Base-by-base conservation (phyloP, 805 yeast genomes). In the Yamadazyma endophytica region DNA sequence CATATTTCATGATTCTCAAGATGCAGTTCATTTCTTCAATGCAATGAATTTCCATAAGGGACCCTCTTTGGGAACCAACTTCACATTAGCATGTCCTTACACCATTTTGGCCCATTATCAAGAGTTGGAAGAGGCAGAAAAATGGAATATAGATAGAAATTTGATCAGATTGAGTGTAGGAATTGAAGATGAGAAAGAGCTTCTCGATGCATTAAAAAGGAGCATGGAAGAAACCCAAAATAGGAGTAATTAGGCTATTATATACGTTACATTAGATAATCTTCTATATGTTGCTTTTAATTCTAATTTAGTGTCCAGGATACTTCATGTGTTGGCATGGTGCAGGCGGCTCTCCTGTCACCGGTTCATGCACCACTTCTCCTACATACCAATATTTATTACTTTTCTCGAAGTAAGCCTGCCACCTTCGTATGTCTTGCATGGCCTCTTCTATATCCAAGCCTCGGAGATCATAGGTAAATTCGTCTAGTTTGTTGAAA, bases 61-160 rank as follows among this genome's bases (percentile, higher is more conserved):
- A 2, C 96, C 96, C 3, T 81, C 92, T 11, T 68, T 88, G 43
- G 96, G 96, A 9, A 86, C 96, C 0, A 88, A 84, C 58, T 85
- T 86, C 61, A 82, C 95, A 0, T 64, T 88, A 45, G 88, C 88
- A 4, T 88, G 95, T 52, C 96, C 97, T 6, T 89, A 89, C 57
- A 73, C 95, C 5, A 74, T 89, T 28, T 65, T 89, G 37, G 95
- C 95, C 3, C 96, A 88, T 54, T 86, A 77, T 55, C 70, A 68
- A 33, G 96, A 88, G 55, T 60, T 87, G 35, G 90, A 85, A 37
- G 87, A 79, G 48, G 80, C 84, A 14, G 84, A 73, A 30, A 64
- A 76, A 46, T 88, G 86, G 80, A 95, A 92, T 2, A 85, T 88
- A 19, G 95, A 85, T 50, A 64, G 78, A 37, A 72, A 81, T 50